These are phyloP conservation scores for Effrenium voratum DNA, from an alignment of 73 alveolate species.

Conservation along the genomic window DNA sequence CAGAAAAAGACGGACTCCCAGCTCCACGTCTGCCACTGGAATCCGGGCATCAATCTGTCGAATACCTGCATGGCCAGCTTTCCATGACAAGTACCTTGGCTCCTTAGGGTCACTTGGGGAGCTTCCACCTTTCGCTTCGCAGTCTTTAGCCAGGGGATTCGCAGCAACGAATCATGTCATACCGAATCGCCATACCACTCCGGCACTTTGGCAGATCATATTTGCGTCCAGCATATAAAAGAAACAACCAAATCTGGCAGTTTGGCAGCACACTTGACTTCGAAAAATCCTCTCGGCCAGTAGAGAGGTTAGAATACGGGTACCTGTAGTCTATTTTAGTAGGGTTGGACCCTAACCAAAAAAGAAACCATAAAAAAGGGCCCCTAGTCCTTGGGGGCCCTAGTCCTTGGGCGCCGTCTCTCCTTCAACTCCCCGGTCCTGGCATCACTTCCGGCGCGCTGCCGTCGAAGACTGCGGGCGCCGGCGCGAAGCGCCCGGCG, in stretches of 20 bases:
- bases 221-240: neutral
- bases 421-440: neutral
- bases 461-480: neutral
- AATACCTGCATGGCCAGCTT: conserved; percentile 20
- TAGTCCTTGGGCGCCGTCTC: neutral
- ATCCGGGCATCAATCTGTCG: conserved; percentile 55
- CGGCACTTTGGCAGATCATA: neutral
- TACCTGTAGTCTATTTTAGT: neutral
- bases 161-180: no score
- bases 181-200: neutral
- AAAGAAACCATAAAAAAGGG: no score
- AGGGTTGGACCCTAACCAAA: neutral
- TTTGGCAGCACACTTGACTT: neutral
- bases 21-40: neutral
- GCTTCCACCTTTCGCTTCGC: neutral
- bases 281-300: neutral
- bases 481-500: conserved; percentile 41
- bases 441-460: conserved; percentile 8
- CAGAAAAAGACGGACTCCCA: conserved; percentile 48
- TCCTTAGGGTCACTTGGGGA: neutral
- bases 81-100: no score
- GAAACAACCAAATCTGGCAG: neutral
- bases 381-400: neutral
- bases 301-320: neutral
- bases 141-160: neutral